phyloP scores from a whole-genome alignment of 768 basidiomycete genomes.

The Suillus ampliporus region DNA sequence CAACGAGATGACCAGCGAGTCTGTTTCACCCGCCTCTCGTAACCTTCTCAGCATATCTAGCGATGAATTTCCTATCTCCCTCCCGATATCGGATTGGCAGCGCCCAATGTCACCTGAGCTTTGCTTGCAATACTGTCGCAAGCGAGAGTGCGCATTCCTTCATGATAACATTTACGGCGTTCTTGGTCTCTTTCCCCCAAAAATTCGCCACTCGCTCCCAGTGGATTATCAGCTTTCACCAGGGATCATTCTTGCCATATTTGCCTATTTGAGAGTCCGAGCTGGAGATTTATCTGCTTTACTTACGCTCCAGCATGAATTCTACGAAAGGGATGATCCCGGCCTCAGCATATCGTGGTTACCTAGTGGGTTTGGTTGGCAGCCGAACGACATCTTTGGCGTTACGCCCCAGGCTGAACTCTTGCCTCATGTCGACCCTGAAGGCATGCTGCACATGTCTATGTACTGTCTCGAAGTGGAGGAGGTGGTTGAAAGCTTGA shows the following conservation, averaged over 20 bases:
- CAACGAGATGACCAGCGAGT: neutral
- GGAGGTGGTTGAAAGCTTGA: neutral
- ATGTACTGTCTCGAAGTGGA: neutral
- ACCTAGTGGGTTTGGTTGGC: neutral
- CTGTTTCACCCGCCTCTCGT: neutral
- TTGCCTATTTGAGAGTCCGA: neutral
- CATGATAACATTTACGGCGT: conserved; percentile 5
- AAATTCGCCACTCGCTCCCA: neutral
- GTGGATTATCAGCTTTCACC: conserved; percentile 4
- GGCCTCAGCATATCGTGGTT: neutral
- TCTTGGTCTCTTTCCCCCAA: neutral
- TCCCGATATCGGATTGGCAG: neutral
- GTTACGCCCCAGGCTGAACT: neutral
- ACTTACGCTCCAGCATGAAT: conserved; percentile 1
- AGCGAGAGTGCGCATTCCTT: neutral
- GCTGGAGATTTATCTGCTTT: neutral
- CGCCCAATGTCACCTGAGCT: conserved; percentile 5
- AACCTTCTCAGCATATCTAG: neutral
- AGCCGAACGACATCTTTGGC: neutral
- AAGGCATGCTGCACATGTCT: neutral
- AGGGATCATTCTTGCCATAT: conserved; percentile 3
- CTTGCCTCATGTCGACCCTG: neutral
- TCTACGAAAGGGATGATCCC: neutral
- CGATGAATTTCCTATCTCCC: neutral
- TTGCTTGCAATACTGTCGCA: conserved; percentile 5